Base-by-base conservation (phyloP, 768 basidiomycete species). In the Amanita brunnescens region DNA sequence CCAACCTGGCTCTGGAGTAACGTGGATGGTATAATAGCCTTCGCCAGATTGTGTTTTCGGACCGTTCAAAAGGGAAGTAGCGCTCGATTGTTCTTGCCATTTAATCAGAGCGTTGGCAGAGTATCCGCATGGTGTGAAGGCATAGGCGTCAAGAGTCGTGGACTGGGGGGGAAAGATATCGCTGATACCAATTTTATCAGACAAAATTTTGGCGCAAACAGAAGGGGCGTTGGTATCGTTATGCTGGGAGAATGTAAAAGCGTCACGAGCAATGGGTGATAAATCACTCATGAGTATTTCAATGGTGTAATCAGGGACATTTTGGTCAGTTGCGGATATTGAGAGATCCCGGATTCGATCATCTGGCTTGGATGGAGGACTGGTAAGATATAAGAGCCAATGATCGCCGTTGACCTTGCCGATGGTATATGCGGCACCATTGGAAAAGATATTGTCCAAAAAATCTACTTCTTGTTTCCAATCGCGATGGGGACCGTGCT, bases 381-480 rank as follows among this genome's bases (percentile, higher is more conserved):
- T 75, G 16, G 91, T 92, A 58, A 98, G 76, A 70, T 98, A 99
- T 35, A 98, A 81, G 42, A 98, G 70, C 96, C 96, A 99, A 70
- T 99, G 96, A 67, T 97, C 93, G 43, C 95, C 91, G 66, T 99
- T 99, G 66, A 95, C 88, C 62, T 93, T 94, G 53, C 96, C 96
- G 55, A 98, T 85, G 26, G 91, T 94, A 71, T 99, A 99, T 2
- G 94, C 96, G 6, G 91, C 81, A 43, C 93, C 93, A 64, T 80
- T 79, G 59, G 77, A 75, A 67, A 99, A 98, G 55, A 94, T 83
- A 55, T 80, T 79, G 63, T 99, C 95, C 46, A 99, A 75, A 63
- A 83, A 98, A 52, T 83, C 80, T 61, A 98, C 87, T 70, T 99
- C 96, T 51, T 88, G 79, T 53, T 81, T 81, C 96, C 96, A 99